Conservation (phyloP, 768 basidiomycete species). For the Boletus coccyginus region DNA sequence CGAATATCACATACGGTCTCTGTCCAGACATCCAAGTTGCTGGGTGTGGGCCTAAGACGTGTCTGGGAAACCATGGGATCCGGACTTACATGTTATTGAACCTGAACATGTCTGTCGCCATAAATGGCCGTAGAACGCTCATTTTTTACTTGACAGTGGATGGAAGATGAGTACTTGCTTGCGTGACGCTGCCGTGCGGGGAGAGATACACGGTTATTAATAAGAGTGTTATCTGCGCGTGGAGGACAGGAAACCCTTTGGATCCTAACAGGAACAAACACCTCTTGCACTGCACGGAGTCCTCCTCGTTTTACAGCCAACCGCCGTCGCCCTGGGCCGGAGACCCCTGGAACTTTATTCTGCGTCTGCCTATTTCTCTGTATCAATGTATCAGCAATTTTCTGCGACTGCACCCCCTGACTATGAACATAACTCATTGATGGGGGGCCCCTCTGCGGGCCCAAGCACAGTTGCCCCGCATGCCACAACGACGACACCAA, state of each 20-base stretch:
- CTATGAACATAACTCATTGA: conserved; percentile 32
- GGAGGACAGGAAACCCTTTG: background rate
- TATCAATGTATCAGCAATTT: conserved; percentile 37
- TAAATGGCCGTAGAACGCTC: conserved; percentile 85
- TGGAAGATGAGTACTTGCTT: background rate
- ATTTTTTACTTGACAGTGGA: conserved; percentile 38
- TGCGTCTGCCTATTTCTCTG: conserved; percentile 20
- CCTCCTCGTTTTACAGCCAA: conserved; percentile 6
- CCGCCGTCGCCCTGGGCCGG: background rate
- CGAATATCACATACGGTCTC: conserved; percentile 69
- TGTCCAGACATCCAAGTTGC: conserved; percentile 95
- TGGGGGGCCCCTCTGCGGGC: conserved; percentile 32
- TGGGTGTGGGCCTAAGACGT: conserved; percentile 30
- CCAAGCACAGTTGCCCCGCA: conserved; percentile 34
- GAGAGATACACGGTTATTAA: background rate
- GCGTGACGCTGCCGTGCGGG: background rate
- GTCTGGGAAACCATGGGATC: background rate
- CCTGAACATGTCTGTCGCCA: conserved; percentile 85
- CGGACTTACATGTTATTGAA: conserved; percentile 83
- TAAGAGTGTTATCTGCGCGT: background rate
- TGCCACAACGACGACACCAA: conserved; percentile 25
- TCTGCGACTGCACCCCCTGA: conserved; percentile 31
- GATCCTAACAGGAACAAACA: conserved; percentile 34
- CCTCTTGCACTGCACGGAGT: conserved; percentile 27
- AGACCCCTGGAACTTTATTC: conserved; percentile 33